Conservation (phyloP, 2,329 filamentous ascomycete species). For the Fusarium protoensiforme region DNA sequence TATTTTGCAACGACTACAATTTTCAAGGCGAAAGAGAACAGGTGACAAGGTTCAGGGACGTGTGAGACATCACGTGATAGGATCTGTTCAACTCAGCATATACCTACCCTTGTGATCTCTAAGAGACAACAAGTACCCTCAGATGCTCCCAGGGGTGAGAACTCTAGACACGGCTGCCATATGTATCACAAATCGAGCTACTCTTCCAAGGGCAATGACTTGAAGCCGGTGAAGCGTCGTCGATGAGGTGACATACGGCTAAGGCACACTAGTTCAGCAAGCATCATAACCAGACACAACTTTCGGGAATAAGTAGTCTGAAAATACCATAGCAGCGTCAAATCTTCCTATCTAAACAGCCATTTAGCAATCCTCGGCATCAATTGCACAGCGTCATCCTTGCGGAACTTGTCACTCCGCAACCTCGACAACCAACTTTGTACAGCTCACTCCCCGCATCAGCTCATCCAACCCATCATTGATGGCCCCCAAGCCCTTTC, state of each 20-base stretch:
- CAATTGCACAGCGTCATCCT: not conserved
- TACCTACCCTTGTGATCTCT: too few species aligned
- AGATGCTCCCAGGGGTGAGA: too few species aligned
- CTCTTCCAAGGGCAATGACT: not conserved
- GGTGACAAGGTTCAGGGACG: too few species aligned
- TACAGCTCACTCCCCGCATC: slow-evolving; percentile 53
- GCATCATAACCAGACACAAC: not conserved
- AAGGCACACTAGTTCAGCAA: not conserved
- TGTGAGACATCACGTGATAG: too few species aligned
- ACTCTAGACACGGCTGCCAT: not conserved
- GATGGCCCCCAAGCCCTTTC: slow-evolving; percentile 48
- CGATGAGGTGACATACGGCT: not conserved
- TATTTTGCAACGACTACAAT: too few species aligned
- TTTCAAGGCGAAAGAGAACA: too few species aligned
- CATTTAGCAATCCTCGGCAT: not conserved
- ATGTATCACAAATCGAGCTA: not conserved
- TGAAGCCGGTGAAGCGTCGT: not conserved
- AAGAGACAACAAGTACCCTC: too few species aligned
- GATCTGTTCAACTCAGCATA: too few species aligned
- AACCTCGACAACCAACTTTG: slow-evolving; percentile 55
- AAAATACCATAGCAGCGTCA: not conserved
- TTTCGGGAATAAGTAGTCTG: not conserved
- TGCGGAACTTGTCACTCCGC: slow-evolving; percentile 37
- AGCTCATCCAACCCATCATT: slow-evolving; percentile 52
- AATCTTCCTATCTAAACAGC: not conserved